Evolutionary conservation across 176 grass and related monocot species (phyloP).

Genomic region (Canna indica): DNA sequence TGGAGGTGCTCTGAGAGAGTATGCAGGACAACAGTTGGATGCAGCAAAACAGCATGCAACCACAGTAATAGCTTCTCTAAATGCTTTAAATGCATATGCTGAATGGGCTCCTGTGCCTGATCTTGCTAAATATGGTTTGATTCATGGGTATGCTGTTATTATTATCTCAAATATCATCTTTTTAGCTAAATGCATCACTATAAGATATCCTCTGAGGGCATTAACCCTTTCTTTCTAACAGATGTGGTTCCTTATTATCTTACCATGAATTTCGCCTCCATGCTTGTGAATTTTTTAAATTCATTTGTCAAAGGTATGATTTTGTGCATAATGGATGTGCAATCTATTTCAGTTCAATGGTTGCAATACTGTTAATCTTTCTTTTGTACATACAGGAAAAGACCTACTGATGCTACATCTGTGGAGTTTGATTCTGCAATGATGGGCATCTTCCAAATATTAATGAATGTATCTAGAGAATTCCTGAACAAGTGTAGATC

Average conservation of each 20-base stretch:
- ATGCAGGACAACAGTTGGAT: conserved; percentile 54
- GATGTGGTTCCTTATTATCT: conserved; percentile 69
- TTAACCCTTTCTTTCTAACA: conserved; percentile 29
- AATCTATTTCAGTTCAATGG: conserved; percentile 7
- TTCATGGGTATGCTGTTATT: conserved; percentile 57
- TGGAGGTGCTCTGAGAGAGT: conserved; percentile 61
- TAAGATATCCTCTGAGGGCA: not conserved
- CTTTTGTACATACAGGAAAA: conserved; percentile 48
- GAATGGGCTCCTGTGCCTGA: conserved; percentile 95
- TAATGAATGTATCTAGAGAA: conserved; percentile 83
- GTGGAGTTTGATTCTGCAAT: conserved; percentile 85
- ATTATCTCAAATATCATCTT: conserved; percentile 6
- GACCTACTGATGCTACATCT: conserved; percentile 61
- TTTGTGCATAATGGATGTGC: not conserved
- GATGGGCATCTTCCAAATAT: conserved; percentile 62
- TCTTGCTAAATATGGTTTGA: conserved; percentile 84
- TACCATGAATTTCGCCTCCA: conserved; percentile 87
- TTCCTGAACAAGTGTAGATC: conserved; percentile 63
- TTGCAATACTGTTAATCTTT: conserved; percentile 8
- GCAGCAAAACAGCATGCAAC: conserved; percentile 73
- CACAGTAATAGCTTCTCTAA: conserved; percentile 71
- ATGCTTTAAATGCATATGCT: conserved; percentile 91
- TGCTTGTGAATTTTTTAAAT: conserved; percentile 93
- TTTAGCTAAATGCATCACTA: not conserved
- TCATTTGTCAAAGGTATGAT: conserved; percentile 82